Base-by-base conservation (phyloP, 768 basidiomycete genomes). In the Leccinellum luteum region DNA sequence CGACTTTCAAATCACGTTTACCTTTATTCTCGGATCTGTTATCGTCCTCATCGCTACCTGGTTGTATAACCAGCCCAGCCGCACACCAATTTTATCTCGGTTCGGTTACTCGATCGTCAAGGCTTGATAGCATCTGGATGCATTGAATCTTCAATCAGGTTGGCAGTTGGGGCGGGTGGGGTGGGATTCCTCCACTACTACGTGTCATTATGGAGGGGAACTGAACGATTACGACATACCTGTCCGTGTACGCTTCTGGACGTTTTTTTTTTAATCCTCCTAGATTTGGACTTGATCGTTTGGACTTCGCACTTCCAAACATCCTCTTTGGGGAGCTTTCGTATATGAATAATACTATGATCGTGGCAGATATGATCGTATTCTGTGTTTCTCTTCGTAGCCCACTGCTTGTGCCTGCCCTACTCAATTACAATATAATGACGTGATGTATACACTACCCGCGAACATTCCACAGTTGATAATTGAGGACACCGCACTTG, bases 41-140 rank as follows among this genome's bases (percentile, higher is more conserved):
- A 81, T 92, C 63, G 96, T 98, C 48, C 83, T 98, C 43, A 80
- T 84, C 57, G 89, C 94, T 14, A 98, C 95, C 2, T 94, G 90
- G 86, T 77, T 95, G 58, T 98, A 97, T 76, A 96, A 95, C 69
- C 85, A 88, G 59, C 91, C 71, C 21, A 63, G 41, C 52, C 73
- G 71, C 23, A 78, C 43, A 69, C 76, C 54, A 66, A 73, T 52
- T 69, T 28, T 69, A 5, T 64, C 68, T 43, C 66, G 71, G 41
- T 41, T 65, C 12, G 59, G 63, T 34, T 74, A 73, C 61, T 60
- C 66, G 32, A 64, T 67, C 12, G 60, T 65, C 50, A 72, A 72
- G 52, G 64, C 55, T 3, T 62, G 55, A 63, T 47, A 35, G 23
- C 54, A 54, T 56, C 55, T 41, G 51, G 55, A 51, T 49, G 48